Percentiles rank a stretch among this genome's conserved stretches.
Conservation (phyloP, 257 asterid species). For the Solanum piurae region DNA sequence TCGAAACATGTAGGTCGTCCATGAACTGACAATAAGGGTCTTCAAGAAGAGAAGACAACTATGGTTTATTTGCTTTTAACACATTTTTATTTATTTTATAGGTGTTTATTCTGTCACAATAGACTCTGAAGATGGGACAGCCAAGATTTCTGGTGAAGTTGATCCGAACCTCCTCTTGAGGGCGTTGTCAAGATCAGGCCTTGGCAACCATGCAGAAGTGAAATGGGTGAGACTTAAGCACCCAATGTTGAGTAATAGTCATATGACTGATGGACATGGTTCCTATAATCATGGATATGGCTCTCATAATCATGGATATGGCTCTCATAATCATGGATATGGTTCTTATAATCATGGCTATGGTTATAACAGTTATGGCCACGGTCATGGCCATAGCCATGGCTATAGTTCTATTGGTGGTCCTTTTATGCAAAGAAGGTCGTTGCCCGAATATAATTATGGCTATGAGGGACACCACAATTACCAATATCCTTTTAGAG, state of each 20-base stretch:
- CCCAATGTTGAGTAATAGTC: constrained; percentile 9
- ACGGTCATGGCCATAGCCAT: background rate
- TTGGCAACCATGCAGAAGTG: constrained; percentile 41
- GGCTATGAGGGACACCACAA: background rate
- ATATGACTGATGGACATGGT: background rate
- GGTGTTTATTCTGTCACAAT: constrained; percentile 34
- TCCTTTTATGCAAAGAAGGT: constrained; percentile 3
- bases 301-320: background rate
- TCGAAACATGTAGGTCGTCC: background rate
- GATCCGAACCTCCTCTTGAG: constrained; percentile 35
- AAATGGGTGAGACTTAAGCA: constrained; percentile 31
- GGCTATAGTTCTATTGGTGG: background rate
- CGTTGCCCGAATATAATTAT: constrained; percentile 2
- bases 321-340: background rate
- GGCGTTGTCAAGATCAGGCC: constrained; percentile 24
- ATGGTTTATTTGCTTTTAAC: background rate
- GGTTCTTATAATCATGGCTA: background rate
- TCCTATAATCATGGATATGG: background rate
- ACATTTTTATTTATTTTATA: background rate
- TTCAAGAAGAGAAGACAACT: background rate
- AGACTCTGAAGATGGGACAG: constrained; percentile 28
- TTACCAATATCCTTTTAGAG: background rate
- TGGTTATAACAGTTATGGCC: background rate
- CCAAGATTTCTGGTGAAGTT: constrained; percentile 24
- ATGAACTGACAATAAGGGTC: background rate